Conservation (phyloP, 108 stramenopile species). For the Skeletonema tropicum region DNA sequence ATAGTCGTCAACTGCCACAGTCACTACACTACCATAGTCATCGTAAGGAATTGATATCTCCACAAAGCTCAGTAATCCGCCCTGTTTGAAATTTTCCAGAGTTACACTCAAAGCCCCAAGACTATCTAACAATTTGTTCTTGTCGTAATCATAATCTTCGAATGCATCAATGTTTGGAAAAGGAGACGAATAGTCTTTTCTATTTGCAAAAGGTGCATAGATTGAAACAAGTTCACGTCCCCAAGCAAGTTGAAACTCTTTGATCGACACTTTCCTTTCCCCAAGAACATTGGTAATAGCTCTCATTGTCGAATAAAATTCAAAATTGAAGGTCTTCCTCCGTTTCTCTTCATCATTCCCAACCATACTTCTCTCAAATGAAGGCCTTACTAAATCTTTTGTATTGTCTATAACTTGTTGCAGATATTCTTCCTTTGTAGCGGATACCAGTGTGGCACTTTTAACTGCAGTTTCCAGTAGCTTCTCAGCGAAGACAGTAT, state of each 20-base stretch:
- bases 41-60: constrained; percentile 68
- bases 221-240: constrained; percentile 42
- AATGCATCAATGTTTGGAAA: constrained; percentile 53
- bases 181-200: constrained; percentile 50
- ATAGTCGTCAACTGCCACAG: constrained; percentile 66
- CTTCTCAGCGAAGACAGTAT: constrained; percentile 17
- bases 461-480: constrained; percentile 35
- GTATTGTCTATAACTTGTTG: constrained; percentile 36
- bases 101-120: constrained; percentile 45
- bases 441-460: constrained; percentile 26
- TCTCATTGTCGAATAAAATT: constrained; percentile 53
- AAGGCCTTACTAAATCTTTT: constrained; percentile 45
- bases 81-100: constrained; percentile 41
- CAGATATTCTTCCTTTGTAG: constrained; percentile 15
- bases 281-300: constrained; percentile 41
- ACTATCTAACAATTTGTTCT: constrained; percentile 48
- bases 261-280: constrained; percentile 22
- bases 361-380: constrained; percentile 52
- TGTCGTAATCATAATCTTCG: constrained; percentile 61
- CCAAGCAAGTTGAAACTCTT: constrained; percentile 53
- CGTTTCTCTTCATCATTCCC: constrained; percentile 42
- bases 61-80: constrained; percentile 47
- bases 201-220: constrained; percentile 37
- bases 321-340: constrained; percentile 47
- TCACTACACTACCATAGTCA: constrained; percentile 70